phyloP scores from a whole-genome alignment of 83 land plant species.

The Thuja plicata region DNA sequence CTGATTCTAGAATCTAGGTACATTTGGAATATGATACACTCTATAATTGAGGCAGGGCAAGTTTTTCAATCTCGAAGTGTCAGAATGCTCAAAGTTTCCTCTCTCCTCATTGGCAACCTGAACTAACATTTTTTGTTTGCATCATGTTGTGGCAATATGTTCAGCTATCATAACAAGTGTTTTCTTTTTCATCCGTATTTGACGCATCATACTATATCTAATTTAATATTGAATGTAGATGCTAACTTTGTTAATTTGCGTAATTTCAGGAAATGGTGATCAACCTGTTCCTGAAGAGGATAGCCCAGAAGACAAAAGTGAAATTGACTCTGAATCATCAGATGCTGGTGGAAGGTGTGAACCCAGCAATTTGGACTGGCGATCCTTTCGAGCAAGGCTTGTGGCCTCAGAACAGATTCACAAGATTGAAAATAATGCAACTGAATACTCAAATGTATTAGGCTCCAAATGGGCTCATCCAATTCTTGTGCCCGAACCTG shows the following conservation, averaged over 20 bases:
- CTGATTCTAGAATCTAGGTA: background rate
- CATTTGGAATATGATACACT: background rate
- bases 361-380: conserved; percentile 35
- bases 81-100: background rate
- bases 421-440: background rate
- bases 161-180: background rate
- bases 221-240: background rate
- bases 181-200: background rate
- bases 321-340: background rate
- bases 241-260: background rate
- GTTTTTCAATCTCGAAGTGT: background rate
- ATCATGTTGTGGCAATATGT: background rate
- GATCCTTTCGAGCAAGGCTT: conserved; percentile 61
- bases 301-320: conserved; percentile 20
- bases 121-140: background rate
- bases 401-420: conserved; percentile 39
- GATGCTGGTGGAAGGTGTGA: background rate
- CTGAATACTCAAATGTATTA: conserved; percentile 19
- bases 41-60: background rate
- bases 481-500: conserved; percentile 70
- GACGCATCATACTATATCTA: background rate
- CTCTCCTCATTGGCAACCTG: background rate
- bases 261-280: conserved; percentile 26
- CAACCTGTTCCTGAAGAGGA: conserved; percentile 35
- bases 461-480: conserved; percentile 88